Percentiles rank a stretch among this genome's conserved stretches.
phyloP scores from a whole-genome alignment of 306 rosid genomes.

The Prunus fruticosa region DNA sequence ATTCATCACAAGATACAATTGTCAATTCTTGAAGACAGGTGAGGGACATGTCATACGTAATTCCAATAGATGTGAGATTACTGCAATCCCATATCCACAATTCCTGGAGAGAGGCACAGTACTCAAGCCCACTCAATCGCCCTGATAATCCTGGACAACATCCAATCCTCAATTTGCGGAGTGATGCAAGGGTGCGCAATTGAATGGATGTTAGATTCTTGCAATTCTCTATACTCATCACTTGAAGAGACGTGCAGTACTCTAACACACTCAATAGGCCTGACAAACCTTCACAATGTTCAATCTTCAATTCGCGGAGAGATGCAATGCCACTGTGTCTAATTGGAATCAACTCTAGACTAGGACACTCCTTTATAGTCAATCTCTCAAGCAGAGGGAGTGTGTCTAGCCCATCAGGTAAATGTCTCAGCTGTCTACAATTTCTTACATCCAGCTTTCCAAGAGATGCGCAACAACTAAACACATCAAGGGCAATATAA shows the following conservation, averaged over 20 bases:
- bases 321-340: background rate
- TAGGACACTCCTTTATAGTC: rapidly evolving
- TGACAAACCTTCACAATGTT: background rate
- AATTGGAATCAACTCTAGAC: background rate
- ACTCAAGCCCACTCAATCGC: background rate
- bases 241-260: background rate
- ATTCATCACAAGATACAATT: background rate
- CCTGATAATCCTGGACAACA: background rate
- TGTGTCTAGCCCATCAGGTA: background rate
- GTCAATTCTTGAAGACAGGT: background rate
- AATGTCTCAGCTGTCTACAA: background rate
- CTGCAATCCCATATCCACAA: background rate
- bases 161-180: background rate
- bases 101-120: background rate
- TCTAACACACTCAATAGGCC: background rate
- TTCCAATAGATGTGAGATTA: background rate
- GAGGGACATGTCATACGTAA: background rate
- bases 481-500: background rate
- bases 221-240: rapidly evolving
- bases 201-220: background rate
- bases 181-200: background rate
- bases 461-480: background rate
- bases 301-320: background rate
- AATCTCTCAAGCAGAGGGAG: background rate
- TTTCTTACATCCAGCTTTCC: background rate